Percentiles rank a stretch among this genome's conserved stretches.
phyloP scores from a whole-genome alignment of 1,284 basidiomycete species.

The Marasmius oreades region DNA sequence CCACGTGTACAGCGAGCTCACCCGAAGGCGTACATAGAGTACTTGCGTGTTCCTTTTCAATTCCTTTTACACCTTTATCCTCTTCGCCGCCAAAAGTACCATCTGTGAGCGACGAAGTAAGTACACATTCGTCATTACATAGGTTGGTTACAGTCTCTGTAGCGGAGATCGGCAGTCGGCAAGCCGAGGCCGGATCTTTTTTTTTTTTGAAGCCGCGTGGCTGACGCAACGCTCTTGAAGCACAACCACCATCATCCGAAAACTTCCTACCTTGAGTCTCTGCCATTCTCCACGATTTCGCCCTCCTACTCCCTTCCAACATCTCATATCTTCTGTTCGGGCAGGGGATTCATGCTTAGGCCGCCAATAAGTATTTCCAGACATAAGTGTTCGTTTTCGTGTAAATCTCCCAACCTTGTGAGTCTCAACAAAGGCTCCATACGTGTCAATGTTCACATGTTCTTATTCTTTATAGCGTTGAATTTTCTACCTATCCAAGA shows the following conservation, averaged over 20 bases:
- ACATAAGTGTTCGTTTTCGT: slow-evolving; percentile 58
- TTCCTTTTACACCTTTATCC: no score
- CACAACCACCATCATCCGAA: slow-evolving; percentile 1
- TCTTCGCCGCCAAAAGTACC: no score
- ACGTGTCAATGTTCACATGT: neutral
- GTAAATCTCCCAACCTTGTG: slow-evolving; percentile 57
- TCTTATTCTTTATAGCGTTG: slow-evolving; percentile 45
- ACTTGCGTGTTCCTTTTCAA: no score
- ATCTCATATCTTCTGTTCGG: slow-evolving; percentile 59
- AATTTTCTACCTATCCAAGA: slow-evolving; percentile 56
- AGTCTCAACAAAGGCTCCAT: slow-evolving; percentile 22
- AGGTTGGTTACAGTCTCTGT: no score
- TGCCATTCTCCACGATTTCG: slow-evolving; percentile 44
- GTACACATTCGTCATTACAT: no score
- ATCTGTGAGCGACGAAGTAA: no score
- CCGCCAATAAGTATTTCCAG: slow-evolving; percentile 69
- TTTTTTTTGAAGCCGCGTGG: neutral
- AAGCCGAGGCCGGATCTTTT: neutral
- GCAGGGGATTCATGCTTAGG: slow-evolving; percentile 89
- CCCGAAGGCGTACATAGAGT: no score
- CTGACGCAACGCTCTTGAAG: neutral
- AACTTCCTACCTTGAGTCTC: neutral
- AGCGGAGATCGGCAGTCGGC: no score
- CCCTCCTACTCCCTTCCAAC: slow-evolving; percentile 34
- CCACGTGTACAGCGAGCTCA: no score